Conservation (phyloP, 371 early-diverging fungal genomes). For the Mucor ambiguus region DNA sequence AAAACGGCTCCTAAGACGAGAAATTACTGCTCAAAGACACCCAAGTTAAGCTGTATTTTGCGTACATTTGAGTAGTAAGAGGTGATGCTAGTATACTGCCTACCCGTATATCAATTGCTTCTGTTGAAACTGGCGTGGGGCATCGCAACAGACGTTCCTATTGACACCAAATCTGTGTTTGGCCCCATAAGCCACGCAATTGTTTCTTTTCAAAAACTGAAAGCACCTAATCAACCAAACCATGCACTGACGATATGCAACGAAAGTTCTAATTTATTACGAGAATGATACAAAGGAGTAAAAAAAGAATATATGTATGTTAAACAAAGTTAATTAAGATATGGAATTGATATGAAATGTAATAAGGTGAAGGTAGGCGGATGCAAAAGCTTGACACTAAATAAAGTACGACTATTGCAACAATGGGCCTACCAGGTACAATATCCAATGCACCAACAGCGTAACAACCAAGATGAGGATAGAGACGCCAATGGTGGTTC, state of each 20-base stretch:
- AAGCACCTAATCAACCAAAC: no score
- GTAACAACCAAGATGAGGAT: constrained; percentile 12
- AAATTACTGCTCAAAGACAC: no score
- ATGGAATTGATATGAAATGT: background rate
- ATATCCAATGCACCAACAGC: constrained; percentile 9
- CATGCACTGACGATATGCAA: background rate
- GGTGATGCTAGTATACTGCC: no score
- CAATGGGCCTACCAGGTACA: constrained; percentile 6
- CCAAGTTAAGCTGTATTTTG: no score
- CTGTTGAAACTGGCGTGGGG: no score
- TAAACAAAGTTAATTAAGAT: background rate
- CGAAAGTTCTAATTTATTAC: background rate
- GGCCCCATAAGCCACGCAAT: no score
- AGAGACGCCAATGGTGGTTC: constrained; percentile 24
- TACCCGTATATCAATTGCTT: no score
- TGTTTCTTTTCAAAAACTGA: no score
- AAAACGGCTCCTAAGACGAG: no score
- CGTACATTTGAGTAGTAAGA: no score
- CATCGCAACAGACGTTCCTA: no score
- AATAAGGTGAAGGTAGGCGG: background rate
- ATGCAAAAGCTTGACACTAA: background rate
- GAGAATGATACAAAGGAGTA: background rate
- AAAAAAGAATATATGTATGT: background rate
- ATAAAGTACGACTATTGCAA: background rate
- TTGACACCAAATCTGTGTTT: no score